Base-by-base conservation (phyloP, 805 yeast genomes). In the Candida incommunis region DNA sequence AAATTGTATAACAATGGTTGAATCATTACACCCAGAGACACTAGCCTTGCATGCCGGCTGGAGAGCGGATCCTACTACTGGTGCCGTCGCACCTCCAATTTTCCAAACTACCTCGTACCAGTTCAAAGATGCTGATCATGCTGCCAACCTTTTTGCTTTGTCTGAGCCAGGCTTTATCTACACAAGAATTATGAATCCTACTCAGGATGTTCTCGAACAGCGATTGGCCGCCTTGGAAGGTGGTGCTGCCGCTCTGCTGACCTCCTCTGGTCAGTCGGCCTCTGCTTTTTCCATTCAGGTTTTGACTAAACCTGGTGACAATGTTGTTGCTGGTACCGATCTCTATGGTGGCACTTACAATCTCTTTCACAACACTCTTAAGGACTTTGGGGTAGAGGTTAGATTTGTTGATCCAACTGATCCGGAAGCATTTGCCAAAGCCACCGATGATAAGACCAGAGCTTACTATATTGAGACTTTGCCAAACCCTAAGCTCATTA, bases 341-440 rank as follows among this genome's bases (percentile, higher is more conserved):
- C 70, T 90, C 50, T 90, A 92, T 61, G 98, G 98, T 53, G 98
- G 98, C 57, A 88, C 96, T 47, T 87, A 81, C 69, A 90, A 90
- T 63, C 95, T 90, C 63, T 84, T 90, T 72, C 87, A 86, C 65
- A 94, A 86, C 53, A 80, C 92, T 21, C 82, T 90, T 72, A 83
- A 84, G 66, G 76, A 94, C 60, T 69, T 87, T 45, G 96, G 96
- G 25, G 81, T 90, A 54, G 86, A 82, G 59, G 74, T 83, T 44
- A 75, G 87, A 58, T 88, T 88, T 58, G 95, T 87, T 44, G 66
- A 79, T 34, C 95, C 95, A 55, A 94, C 86, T 59, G 61, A 66
- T 27, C 71, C 79, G 46, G 87, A 75, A 48, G 82, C 78, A 48
- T 80, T 86, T 60, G 88, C 74, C 52, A 72, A 74, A 53, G 66